These are phyloP conservation scores for Seiridium cupressi DNA, from an alignment of 2,329 filamentous ascomycete species.

Conservation along the genomic window DNA sequence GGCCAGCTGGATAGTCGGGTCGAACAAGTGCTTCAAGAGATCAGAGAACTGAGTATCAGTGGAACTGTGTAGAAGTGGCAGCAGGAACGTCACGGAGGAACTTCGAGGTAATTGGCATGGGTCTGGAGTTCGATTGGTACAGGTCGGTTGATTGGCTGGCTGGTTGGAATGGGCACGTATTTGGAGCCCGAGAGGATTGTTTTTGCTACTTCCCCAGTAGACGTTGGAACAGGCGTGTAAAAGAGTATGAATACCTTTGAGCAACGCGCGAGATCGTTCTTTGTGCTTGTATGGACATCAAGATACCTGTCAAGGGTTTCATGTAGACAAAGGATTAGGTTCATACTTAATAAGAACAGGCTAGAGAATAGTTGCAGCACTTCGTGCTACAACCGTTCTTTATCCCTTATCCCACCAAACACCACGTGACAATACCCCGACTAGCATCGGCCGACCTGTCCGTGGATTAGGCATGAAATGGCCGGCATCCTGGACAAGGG, in stretches of 20 bases:
- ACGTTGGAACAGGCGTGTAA: background rate
- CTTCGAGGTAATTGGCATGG: background rate
- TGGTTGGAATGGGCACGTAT: background rate
- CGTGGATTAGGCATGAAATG: no score
- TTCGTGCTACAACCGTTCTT: no score
- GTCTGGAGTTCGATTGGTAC: constrained; percentile 8
- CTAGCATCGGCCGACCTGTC: no score
- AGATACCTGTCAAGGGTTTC: no score
- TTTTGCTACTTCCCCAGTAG: background rate
- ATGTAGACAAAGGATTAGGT: background rate
- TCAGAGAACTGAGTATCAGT: constrained; percentile 91
- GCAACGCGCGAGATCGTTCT: background rate
- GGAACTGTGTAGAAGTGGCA: constrained; percentile 52
- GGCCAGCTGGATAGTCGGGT: constrained; percentile 89
- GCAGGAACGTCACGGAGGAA: background rate
- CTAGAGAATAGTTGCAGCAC: no score
- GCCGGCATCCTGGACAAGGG: no score
- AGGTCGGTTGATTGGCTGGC: background rate
- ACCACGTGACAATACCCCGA: no score
- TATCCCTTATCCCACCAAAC: no score
- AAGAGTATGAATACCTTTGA: background rate
- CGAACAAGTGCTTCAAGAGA: constrained; percentile 95
- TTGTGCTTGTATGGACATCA: no score
- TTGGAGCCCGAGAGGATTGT: background rate
- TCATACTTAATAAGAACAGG: no score